Evolutionary conservation across 108 stramenopile genomes (phyloP).

Genomic region (Pseudonitzschia multistriata): DNA sequence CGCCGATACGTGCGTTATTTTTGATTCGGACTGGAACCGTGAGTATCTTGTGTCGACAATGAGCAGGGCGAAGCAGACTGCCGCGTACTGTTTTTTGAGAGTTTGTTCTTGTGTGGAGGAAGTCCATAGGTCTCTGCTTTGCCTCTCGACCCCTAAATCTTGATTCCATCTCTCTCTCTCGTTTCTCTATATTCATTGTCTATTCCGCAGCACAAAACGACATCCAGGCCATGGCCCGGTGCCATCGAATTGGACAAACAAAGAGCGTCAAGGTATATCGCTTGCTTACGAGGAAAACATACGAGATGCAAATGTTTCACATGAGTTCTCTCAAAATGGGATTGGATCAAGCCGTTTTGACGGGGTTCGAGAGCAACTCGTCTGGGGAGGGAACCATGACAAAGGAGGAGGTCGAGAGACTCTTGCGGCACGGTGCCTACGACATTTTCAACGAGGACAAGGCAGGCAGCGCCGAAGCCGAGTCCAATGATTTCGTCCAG

Average conservation of each 20-base stretch:
- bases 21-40: constrained; percentile 92
- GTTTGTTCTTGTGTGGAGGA: too few relatives aligned
- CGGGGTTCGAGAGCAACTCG: constrained; percentile 72
- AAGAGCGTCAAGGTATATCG: constrained; percentile 86
- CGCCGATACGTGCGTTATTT: constrained; percentile 88
- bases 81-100: background rate
- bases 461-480: constrained; percentile 71
- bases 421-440: constrained; percentile 87
- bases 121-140: too few relatives aligned
- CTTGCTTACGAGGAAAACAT: constrained; percentile 93
- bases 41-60: background rate
- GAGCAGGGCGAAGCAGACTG: background rate
- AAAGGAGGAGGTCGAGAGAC: constrained; percentile 78
- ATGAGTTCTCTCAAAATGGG: constrained; percentile 96
- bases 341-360: constrained; percentile 96
- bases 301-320: constrained; percentile 99
- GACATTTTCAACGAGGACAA: constrained; percentile 88
- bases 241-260: constrained; percentile 99
- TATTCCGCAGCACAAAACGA: constrained; percentile 86
- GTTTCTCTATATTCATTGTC: background rate
- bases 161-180: background rate
- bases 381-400: constrained; percentile 69
- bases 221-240: constrained; percentile 93
- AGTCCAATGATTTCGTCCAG: constrained; percentile 75
- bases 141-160: too few relatives aligned